Percentiles rank a stretch among this genome's conserved stretches.
Conservation (phyloP, 768 basidiomycete species). For the Pleurotus eryngii region DNA sequence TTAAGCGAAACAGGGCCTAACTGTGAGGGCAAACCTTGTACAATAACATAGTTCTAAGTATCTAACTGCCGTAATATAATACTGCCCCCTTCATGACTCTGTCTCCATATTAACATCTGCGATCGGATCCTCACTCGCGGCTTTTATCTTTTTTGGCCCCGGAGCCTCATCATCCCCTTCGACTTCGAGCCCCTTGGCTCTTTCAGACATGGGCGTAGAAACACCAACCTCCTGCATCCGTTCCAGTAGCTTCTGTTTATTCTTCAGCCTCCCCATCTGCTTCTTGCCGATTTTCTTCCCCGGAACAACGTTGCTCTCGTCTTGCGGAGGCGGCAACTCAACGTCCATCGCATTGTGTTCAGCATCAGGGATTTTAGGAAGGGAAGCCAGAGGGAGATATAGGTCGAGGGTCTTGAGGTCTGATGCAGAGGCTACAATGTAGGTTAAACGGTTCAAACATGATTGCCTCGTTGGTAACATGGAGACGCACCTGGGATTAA, state of each 20-base stretch:
- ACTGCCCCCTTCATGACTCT: constrained; percentile 12
- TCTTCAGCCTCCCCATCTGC: constrained; percentile 47
- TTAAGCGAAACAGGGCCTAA: neutral
- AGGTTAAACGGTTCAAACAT: neutral
- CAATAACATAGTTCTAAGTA: neutral
- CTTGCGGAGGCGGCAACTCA: constrained; percentile 15
- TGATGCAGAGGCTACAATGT: constrained; percentile 37
- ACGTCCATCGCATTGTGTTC: constrained; percentile 40
- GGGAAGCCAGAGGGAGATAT: constrained; percentile 50
- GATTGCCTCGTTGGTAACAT: no score
- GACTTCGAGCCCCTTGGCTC: neutral
- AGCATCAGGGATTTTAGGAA: constrained; percentile 57
- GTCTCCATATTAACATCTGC: constrained; percentile 18
- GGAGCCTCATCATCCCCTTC: constrained; percentile 23
- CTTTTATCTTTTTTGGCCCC: constrained; percentile 33
- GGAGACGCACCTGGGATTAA: constrained; percentile 42
- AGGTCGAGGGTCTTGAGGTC: constrained; percentile 56
- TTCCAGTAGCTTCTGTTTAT: constrained; percentile 43
- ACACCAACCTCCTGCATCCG: constrained; percentile 19
- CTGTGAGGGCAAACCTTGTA: no score
- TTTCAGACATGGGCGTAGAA: neutral
- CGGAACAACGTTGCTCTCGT: neutral
- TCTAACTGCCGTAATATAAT: neutral
- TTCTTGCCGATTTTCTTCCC: constrained; percentile 37
- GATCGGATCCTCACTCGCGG: constrained; percentile 20